phyloP scores from a whole-genome alignment of 495 filamentous ascomycete genomes.

The Lineolata rhizophorae region DNA sequence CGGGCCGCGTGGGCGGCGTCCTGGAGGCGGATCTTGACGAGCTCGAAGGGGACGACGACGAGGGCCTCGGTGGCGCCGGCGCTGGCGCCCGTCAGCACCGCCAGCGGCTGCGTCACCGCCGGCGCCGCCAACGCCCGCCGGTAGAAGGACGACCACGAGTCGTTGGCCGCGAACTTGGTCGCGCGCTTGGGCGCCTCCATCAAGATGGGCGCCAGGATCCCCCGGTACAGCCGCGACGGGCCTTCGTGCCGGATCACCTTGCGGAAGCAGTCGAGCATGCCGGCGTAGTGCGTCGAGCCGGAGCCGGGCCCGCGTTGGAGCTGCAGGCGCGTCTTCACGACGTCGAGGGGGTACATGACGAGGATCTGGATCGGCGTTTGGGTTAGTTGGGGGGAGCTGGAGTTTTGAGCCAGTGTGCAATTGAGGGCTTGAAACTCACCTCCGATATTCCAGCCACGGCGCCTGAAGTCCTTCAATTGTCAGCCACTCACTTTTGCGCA shows the following conservation, averaged over 20 bases:
- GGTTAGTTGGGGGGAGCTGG: no score
- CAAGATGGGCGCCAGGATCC: no score
- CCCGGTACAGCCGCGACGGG: no score
- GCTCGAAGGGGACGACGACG: constrained; percentile 85
- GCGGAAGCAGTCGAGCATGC: constrained; percentile 92
- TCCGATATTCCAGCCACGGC: constrained; percentile 85
- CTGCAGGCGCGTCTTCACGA: constrained; percentile 96
- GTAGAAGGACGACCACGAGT: constrained; percentile 90
- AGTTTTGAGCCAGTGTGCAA: no score
- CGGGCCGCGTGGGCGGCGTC: constrained; percentile 80
- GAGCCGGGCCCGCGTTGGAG: constrained; percentile 51
- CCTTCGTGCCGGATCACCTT: constrained; percentile 93
- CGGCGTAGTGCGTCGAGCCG: constrained; percentile 67
- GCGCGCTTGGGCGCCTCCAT: constrained; percentile 94
- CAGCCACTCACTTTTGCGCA: no score
- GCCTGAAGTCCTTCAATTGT: no score
- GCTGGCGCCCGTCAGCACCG: constrained; percentile 76
- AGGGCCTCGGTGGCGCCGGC: constrained; percentile 92
- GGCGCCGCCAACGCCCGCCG: constrained; percentile 55
- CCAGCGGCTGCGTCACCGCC: constrained; percentile 78
- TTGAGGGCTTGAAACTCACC: no score
- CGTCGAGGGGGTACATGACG: constrained; percentile 94
- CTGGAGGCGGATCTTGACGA: constrained; percentile 91
- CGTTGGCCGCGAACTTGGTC: constrained; percentile 97
- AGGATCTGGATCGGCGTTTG: no score